Evolutionary conservation across 2,329 filamentous ascomycete species (phyloP).

Genomic region (Fusarium sacchari): DNA sequence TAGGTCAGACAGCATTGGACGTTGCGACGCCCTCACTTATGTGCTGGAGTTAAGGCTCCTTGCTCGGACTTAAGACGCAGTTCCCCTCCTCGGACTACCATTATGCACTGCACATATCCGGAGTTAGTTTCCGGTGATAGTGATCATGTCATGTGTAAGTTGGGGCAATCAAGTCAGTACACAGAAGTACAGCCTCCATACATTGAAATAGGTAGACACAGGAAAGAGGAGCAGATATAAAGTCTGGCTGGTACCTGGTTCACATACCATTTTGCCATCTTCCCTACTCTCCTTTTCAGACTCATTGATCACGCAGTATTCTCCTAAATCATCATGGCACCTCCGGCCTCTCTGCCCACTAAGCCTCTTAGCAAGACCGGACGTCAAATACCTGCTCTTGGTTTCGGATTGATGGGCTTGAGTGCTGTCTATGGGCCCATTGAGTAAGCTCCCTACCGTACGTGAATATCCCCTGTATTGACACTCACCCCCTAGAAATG

Average conservation of each 20-base stretch:
- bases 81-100: too few species aligned
- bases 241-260: accelerated
- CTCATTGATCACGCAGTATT: accelerated
- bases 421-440: neutral
- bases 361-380: neutral
- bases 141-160: neutral
- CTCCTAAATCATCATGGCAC: neutral
- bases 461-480: accelerated
- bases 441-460: accelerated
- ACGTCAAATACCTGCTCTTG: neutral
- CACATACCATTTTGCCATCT: accelerated
- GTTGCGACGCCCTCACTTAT: too few species aligned
- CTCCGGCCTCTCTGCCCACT: neutral
- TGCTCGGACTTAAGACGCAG: neutral
- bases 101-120: accelerated
- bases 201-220: neutral
- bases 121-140: neutral
- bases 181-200: too few species aligned
- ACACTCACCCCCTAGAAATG: neutral
- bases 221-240: neutral
- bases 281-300: neutral
- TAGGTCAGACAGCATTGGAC: neutral
- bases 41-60: neutral
- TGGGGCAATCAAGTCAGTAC: accelerated
- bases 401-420: neutral